A percentile compares a stretch with the other conserved stretches of the same genome.
phyloP scores from a whole-genome alignment of 1,284 basidiomycete genomes.

The Ceratobasidium sp. region DNA sequence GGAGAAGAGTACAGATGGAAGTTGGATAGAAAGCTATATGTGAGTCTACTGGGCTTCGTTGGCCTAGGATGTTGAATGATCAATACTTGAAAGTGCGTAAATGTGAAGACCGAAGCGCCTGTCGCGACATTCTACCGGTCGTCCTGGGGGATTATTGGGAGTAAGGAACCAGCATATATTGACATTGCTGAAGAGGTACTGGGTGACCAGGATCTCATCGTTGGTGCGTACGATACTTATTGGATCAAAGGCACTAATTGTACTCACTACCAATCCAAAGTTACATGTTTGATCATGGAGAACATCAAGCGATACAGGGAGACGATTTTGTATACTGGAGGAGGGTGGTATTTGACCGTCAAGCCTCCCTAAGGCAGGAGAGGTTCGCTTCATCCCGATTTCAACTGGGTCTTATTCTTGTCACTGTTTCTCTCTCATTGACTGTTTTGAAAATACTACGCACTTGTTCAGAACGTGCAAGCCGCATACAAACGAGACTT shows the following conservation, averaged over 20 bases:
- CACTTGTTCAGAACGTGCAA: no score
- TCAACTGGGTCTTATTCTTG: no score
- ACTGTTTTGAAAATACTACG: no score
- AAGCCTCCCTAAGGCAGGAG: background rate
- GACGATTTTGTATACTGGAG: background rate
- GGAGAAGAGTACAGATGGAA: conserved; percentile 10
- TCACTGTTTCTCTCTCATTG: no score
- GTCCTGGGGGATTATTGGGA: background rate
- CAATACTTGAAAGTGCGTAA: background rate
- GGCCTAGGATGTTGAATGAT: background rate
- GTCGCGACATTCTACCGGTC: background rate
- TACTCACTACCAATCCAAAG: background rate
- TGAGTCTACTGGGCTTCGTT: background rate
- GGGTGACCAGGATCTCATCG: background rate
- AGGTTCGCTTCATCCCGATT: no score
- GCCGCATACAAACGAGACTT: no score
- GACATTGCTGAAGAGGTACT: background rate
- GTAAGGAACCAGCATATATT: conserved; percentile 6
- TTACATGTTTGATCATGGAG: conserved; percentile 11
- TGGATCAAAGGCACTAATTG: background rate
- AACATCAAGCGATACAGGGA: background rate
- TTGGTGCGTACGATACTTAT: background rate
- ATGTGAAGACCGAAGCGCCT: background rate
- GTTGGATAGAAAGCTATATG: conserved; percentile 15
- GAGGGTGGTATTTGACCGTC: background rate